Percentiles rank a stretch among this genome's conserved stretches.
Evolutionary conservation across 805 yeast genomes (phyloP).

Genomic region (Ogataea populi-albae): DNA sequence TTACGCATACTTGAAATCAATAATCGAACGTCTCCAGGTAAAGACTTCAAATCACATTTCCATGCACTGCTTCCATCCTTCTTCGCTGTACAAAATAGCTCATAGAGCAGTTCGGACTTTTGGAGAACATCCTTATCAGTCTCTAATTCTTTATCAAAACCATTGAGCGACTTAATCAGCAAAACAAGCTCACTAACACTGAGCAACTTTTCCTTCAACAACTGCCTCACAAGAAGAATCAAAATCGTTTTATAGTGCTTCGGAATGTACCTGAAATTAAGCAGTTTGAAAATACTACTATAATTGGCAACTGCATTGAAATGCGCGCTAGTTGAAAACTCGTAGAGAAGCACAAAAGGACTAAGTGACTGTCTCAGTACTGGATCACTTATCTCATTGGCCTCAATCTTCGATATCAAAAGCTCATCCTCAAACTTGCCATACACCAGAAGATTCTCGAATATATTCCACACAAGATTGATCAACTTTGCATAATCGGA

Average conservation of each 20-base stretch:
- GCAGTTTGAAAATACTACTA: conserved; percentile 35
- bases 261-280: conserved; percentile 54
- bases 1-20: conserved; percentile 23
- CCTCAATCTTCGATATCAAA: conserved; percentile 29
- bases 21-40: conserved; percentile 13
- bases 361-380: conserved; percentile 64
- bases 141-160: conserved; percentile 18
- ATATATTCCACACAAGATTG: conserved; percentile 56
- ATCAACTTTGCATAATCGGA: conserved; percentile 53
- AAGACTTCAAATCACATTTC: conserved; percentile 8
- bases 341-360: conserved; percentile 64
- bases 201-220: conserved; percentile 18
- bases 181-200: conserved; percentile 21
- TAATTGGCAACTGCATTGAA: conserved; percentile 26
- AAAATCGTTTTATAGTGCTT: conserved; percentile 47
- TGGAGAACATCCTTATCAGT: conserved; percentile 9
- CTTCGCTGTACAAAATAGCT: neutral
- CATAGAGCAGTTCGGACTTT: conserved; percentile 16
- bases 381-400: conserved; percentile 38
- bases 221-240: conserved; percentile 45
- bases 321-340: conserved; percentile 38
- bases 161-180: conserved; percentile 26
- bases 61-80: neutral
- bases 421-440: conserved; percentile 52
- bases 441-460: conserved; percentile 55